A percentile compares a stretch with the other conserved stretches of the same genome.
Conservation (phyloP, 176 grass and related monocot species). For the Puya raimondii region DNA sequence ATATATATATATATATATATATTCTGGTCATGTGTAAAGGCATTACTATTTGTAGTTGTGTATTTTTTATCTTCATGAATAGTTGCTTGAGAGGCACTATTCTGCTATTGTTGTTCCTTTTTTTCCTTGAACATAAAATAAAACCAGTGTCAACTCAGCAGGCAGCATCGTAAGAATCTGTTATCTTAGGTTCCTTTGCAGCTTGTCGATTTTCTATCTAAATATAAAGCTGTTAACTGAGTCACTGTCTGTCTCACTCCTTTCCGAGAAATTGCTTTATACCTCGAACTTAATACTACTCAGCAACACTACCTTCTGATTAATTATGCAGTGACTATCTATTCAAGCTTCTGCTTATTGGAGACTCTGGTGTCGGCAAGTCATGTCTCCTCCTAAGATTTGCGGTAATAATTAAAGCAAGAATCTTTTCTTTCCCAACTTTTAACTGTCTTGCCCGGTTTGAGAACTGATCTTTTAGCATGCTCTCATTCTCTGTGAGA, state of each 20-base stretch:
- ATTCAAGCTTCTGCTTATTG: slow-evolving; percentile 64
- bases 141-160: not conserved
- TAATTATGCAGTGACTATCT: slow-evolving; percentile 36
- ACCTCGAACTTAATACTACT: too few species aligned
- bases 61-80: too few species aligned
- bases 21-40: too few species aligned
- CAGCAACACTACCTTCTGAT: not conserved
- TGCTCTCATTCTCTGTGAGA: not conserved
- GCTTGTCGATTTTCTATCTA: not conserved
- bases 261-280: too few species aligned
- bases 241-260: not conserved
- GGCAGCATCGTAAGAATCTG: too few species aligned
- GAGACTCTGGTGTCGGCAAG: slow-evolving; percentile 66
- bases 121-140: not conserved
- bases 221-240: not conserved
- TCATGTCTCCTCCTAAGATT: slow-evolving; percentile 68
- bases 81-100: too few species aligned
- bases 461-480: not conserved
- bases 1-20: too few species aligned
- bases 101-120: too few species aligned
- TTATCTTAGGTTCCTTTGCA: not conserved
- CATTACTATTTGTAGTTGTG: too few species aligned
- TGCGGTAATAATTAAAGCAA: slow-evolving; percentile 34
- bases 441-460: not conserved
- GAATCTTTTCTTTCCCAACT: not conserved